Conservation (phyloP, 306 rosid species). For the Cicer pinnatifidum region DNA sequence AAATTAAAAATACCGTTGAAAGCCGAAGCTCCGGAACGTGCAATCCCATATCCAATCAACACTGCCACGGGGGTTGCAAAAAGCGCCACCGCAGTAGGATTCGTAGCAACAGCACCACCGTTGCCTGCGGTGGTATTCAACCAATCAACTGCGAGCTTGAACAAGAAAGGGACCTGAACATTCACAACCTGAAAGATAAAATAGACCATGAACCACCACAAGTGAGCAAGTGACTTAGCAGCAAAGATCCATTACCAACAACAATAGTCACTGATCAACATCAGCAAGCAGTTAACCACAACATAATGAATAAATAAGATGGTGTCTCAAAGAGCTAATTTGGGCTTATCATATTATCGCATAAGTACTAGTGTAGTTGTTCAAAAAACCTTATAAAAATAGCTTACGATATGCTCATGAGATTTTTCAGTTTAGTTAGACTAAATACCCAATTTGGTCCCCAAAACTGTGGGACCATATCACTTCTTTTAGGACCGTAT, state of each 20-base stretch:
- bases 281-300: slow-evolving; percentile 34
- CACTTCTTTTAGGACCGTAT: neutral
- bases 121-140: slow-evolving; percentile 71
- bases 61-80: slow-evolving; percentile 91
- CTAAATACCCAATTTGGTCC: neutral
- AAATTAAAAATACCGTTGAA: slow-evolving; percentile 78
- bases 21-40: slow-evolving; percentile 86
- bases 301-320: slow-evolving; percentile 18
- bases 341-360: neutral
- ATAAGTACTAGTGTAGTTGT: neutral
- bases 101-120: slow-evolving; percentile 65
- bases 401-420: neutral
- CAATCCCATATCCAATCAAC: slow-evolving; percentile 91
- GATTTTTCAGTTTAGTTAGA: neutral
- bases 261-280: slow-evolving; percentile 34
- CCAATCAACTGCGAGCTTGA: slow-evolving; percentile 96
- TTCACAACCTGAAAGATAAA: slow-evolving; percentile 72
- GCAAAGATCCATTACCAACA: slow-evolving; percentile 12
- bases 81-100: slow-evolving; percentile 61
- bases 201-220: slow-evolving; percentile 21
- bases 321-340: neutral
- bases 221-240: slow-evolving; percentile 1
- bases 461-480: neutral
- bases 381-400: neutral
- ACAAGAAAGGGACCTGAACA: slow-evolving; percentile 96